Percentiles rank a stretch among this genome's conserved stretches.
phyloP scores from a whole-genome alignment of 2,329 filamentous ascomycete genomes.

The Cadophora sp. region DNA sequence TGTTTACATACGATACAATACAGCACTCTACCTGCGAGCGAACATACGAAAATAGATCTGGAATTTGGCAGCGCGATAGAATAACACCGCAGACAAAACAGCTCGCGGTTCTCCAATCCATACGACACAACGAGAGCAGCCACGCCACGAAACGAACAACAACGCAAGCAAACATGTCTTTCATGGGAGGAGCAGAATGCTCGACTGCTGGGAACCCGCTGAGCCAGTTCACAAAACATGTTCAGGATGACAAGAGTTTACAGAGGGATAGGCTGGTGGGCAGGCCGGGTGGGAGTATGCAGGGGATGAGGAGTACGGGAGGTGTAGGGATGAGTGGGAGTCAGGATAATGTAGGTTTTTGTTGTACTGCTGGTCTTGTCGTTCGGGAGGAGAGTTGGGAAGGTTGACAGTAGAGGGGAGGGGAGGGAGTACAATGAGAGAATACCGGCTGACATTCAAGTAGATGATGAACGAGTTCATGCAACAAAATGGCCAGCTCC shows the following conservation, averaged over 20 bases:
- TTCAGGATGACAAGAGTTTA: constrained; percentile 92
- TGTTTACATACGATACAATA: neutral
- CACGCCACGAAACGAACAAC: neutral
- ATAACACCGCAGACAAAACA: neutral
- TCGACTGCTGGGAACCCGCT: constrained; percentile 95
- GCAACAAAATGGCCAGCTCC: constrained; percentile 73
- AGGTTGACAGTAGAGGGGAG: neutral
- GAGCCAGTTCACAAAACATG: constrained; percentile 96
- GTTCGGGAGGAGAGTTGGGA: neutral
- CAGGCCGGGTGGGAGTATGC: constrained; percentile 72
- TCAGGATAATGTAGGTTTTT: constrained; percentile 70
- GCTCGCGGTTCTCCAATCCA: neutral
- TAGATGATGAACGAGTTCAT: constrained; percentile 95
- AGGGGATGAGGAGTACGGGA: constrained; percentile 77
- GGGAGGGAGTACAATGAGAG: neutral
- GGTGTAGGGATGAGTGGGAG: constrained; percentile 51
- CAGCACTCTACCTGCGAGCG: neutral
- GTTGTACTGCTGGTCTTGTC: neutral
- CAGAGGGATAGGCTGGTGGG: constrained; percentile 89
- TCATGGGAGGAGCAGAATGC: constrained; percentile 94
- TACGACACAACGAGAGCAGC: neutral
- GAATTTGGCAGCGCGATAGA: neutral
- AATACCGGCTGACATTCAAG: constrained; percentile 19
- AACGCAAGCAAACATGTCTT: constrained; percentile 71
- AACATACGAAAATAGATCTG: neutral